phyloP scores from a whole-genome alignment of 2,329 filamentous ascomycete species.

The Dactylellina parvicollis region DNA sequence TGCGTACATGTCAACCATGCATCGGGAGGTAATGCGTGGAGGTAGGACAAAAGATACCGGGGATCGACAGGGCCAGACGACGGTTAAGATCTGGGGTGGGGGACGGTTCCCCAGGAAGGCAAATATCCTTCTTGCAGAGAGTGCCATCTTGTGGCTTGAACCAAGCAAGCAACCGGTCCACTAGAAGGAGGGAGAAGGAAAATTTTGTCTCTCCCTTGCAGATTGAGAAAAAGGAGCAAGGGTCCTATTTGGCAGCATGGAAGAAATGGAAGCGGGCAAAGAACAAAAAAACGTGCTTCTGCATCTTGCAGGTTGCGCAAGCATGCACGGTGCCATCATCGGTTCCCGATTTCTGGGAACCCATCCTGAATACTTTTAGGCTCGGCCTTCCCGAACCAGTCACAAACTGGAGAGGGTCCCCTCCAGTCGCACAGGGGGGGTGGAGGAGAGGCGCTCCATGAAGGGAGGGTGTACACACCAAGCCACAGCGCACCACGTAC shows the following conservation, averaged over 20 bases:
- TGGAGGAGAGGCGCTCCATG: neutral
- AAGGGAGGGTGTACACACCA: neutral
- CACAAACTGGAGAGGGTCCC: conserved; percentile 11
- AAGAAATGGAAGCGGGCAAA: conserved; percentile 40
- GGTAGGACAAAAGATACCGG: conserved; percentile 39
- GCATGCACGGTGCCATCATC: conserved; percentile 53
- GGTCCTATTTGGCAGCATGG: conserved; percentile 31
- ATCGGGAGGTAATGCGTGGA: no score
- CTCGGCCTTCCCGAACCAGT: conserved; percentile 52
- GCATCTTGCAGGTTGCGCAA: conserved; percentile 51
- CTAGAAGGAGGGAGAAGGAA: no score
- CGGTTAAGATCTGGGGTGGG: conserved; percentile 13
- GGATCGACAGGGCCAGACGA: conserved; percentile 46
- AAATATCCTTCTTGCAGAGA: conserved; percentile 9
- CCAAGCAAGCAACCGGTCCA: no score
- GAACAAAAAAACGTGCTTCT: conserved; percentile 46
- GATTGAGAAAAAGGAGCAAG: conserved; percentile 4
- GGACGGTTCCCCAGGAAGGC: neutral
- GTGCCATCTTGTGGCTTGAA: conserved; percentile 40
- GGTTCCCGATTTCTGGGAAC: conserved; percentile 50
- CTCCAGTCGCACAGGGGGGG: neutral
- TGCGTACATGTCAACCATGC: conserved; percentile 18
- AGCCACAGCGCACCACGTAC: conserved; percentile 14
- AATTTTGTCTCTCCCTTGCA: conserved; percentile 52
- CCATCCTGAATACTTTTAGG: conserved; percentile 22